Percentiles rank a stretch among this genome's conserved stretches.
Conservation (phyloP, 257 asterid species). For the Jasminum sambac region DNA sequence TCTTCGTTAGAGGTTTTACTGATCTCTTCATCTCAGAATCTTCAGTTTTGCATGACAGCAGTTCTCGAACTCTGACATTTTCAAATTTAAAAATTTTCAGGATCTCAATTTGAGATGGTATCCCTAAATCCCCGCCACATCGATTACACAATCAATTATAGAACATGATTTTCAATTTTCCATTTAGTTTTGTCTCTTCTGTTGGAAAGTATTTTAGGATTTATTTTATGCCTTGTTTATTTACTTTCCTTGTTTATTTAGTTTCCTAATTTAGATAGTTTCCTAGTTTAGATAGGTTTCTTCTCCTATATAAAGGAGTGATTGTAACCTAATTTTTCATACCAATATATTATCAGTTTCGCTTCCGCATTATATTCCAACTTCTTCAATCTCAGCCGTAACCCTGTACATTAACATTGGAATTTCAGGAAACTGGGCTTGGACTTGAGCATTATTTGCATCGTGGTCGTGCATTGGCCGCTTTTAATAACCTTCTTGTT, state of each 20-base stretch:
- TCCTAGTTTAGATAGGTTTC: too few species aligned
- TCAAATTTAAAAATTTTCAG: conserved; percentile 20
- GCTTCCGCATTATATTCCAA: too few species aligned
- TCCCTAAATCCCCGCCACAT: conserved; percentile 7
- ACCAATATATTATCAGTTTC: too few species aligned
- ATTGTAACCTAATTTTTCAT: too few species aligned
- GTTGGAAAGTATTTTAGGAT: too few species aligned
- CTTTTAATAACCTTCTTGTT: conserved; percentile 68
- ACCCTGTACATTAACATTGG: conserved; percentile 8
- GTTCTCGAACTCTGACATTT: conserved; percentile 8
- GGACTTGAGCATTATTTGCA: conserved; percentile 96
- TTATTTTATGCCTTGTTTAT: too few species aligned
- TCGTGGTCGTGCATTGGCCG: conserved; percentile 97
- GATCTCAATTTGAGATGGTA: conserved; percentile 21
- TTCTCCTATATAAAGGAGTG: too few species aligned
- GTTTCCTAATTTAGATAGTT: too few species aligned
- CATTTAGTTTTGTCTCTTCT: conserved; percentile 19
- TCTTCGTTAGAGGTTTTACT: conserved; percentile 74
- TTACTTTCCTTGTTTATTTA: too few species aligned
- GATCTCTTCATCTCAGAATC: conserved; percentile 12
- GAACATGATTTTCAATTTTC: conserved; percentile 10
- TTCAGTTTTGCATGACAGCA: conserved; percentile 23
- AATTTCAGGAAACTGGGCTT: conserved; percentile 69
- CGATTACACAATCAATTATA: conserved; percentile 14
- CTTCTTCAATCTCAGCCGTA: conserved; percentile 16